Evolutionary conservation across 177 flowering plant genomes (phyloP).

Genomic region (Vitis hybrid): DNA sequence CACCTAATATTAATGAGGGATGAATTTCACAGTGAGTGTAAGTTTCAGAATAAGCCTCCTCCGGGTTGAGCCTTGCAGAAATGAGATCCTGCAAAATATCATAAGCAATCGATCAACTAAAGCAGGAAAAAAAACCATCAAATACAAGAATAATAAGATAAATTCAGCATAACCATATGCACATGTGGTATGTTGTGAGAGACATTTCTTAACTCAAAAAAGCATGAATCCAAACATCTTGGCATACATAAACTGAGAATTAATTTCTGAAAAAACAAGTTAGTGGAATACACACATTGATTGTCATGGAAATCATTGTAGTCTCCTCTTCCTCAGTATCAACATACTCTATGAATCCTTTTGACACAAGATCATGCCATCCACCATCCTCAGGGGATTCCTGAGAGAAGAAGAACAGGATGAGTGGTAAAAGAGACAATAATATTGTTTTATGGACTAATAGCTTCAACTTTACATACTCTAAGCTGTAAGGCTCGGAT

Average conservation of each 20-base stretch:
- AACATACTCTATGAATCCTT: constrained; percentile 91
- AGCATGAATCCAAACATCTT: no score
- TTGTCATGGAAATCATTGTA: constrained; percentile 98
- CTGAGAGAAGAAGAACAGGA: constrained; percentile 32
- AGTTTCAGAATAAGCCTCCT: constrained; percentile 82
- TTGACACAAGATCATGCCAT: constrained; percentile 93
- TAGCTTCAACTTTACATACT: constrained; percentile 37
- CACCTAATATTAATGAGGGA: constrained; percentile 95
- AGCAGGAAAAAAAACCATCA: no score
- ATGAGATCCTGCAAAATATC: constrained; percentile 61
- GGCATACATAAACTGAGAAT: no score
- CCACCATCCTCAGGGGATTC: constrained; percentile 86
- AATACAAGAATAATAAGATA: no score
- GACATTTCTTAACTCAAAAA: no score
- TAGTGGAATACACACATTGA: constrained; percentile 54
- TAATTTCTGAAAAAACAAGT: background rate
- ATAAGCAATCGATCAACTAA: no score
- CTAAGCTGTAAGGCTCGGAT: constrained; percentile 79
- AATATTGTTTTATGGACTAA: background rate
- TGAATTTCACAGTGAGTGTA: constrained; percentile 99
- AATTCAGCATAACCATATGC: no score
- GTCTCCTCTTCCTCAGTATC: constrained; percentile 99
- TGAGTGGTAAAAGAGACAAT: no score
- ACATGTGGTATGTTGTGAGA: no score
- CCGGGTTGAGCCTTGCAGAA: constrained; percentile 64